phyloP scores from a whole-genome alignment of 2,329 filamentous ascomycete species.

The Paecilomyces sp. region DNA sequence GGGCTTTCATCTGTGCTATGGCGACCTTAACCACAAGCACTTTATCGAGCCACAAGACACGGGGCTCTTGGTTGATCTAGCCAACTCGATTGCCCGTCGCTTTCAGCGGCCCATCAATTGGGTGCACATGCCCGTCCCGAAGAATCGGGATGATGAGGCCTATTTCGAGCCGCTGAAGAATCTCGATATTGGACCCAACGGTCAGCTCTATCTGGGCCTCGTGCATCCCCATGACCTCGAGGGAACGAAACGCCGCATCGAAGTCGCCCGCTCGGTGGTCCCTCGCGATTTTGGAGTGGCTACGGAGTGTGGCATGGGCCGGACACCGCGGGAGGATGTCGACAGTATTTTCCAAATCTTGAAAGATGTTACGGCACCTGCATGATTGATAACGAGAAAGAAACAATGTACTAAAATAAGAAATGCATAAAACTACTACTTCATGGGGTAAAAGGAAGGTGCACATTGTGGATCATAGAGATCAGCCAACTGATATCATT shows the following conservation, averaged over 20 bases:
- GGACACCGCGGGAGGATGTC: constrained; percentile 14
- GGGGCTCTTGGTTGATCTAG: constrained; percentile 28
- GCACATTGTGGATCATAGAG: no score
- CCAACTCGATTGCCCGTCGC: constrained; percentile 21
- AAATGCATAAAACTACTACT: no score
- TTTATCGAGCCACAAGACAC: constrained; percentile 37
- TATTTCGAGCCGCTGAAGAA: constrained; percentile 34
- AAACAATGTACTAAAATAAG: not conserved
- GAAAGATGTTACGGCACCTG: not conserved
- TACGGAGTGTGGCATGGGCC: constrained; percentile 34
- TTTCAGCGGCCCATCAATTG: constrained; percentile 28
- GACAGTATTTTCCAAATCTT: constrained; percentile 3
- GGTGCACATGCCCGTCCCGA: constrained; percentile 41
- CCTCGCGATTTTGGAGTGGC: constrained; percentile 31
- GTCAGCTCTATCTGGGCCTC: constrained; percentile 35
- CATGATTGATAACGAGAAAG: not conserved
- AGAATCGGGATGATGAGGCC: constrained; percentile 24
- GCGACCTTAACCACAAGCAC: constrained; percentile 38
- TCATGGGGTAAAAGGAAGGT: no score
- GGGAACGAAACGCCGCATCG: constrained; percentile 31
- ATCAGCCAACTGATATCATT: no score
- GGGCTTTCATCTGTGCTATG: constrained; percentile 44
- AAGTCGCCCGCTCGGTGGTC: constrained; percentile 23
- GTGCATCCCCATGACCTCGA: constrained; percentile 33
- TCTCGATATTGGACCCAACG: constrained; percentile 18